Evolutionary conservation across 2,329 filamentous ascomycete genomes (phyloP), one percentile per base, ranked within the genome.

Genomic region (Ceratocystis eucalypticola): DNA sequence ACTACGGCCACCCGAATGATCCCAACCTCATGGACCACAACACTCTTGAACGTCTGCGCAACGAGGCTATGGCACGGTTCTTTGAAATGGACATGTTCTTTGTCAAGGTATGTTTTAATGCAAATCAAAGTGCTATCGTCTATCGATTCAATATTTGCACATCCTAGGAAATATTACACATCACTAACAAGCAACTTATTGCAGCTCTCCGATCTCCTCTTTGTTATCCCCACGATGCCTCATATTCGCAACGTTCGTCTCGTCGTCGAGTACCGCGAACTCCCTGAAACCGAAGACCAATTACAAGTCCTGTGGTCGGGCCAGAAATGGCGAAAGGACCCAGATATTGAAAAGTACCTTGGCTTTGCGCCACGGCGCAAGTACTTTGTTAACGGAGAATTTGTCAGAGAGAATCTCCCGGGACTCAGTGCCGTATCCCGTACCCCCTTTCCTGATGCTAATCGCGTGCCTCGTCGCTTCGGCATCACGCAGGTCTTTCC

Each of bases 21-120:
- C 80, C 81, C 1, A 74, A 74, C 12, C 73, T 71, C 4, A 71
- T 84, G 73, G 73, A 74, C 65, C 78, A 79, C 67, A 72, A 74
- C 61, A 75, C 73, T 12, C 77, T 77, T 46, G 76, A 81, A 69
- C 74, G 74, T 66, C 77, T 84, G 45, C 79, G 78, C 61, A 72
- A 74, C 33, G 78, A 80, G 55, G 80, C 82, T 15, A 78, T 78
- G 74, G 77, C 81, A 66, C 78, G 77, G 70, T 85, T 86, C 72
- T 74, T 79, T 68, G 78, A 79, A 20, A 80, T 82, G 71, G 81
- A 87, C 70, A 79, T 87, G 78, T 88, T 87, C 72, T 87, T 87
- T 71, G 81, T 88, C 69, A 87, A 85, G 78, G 83, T 86, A 74
- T 69, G 77, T 68, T 22, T 57, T 10, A n/a, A 10, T 15, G 20